Evolutionary conservation across 2,329 filamentous ascomycete species (phyloP).

Genomic region (Pestalotiopsis sp.): DNA sequence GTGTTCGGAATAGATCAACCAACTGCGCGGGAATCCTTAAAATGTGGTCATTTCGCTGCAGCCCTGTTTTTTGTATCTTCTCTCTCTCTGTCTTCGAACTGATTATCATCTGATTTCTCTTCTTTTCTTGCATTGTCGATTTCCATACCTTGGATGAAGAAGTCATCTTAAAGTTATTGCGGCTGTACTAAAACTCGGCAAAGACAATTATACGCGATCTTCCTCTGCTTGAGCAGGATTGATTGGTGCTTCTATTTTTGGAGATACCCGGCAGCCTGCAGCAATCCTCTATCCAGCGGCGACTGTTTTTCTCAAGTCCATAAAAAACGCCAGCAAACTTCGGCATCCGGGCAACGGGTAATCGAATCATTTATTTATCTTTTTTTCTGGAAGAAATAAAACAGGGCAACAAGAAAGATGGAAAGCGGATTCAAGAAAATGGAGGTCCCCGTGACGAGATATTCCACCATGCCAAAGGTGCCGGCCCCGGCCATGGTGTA

Average conservation of each 20-base stretch:
- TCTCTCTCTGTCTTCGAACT: neutral
- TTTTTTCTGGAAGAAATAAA: neutral
- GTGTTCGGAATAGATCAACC: no score
- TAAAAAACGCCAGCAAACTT: neutral
- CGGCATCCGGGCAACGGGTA: neutral
- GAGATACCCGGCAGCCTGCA: neutral
- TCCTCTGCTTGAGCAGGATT: neutral
- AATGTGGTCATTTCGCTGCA: neutral
- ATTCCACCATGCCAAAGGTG: neutral
- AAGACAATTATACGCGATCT: neutral
- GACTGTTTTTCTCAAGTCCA: no score
- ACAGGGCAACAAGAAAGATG: neutral
- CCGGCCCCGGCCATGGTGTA: slow-evolving; percentile 13
- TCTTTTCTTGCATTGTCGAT: neutral
- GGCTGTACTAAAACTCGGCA: neutral
- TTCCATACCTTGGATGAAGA: neutral
- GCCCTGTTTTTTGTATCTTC: neutral
- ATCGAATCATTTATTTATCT: neutral
- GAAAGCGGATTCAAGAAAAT: neutral
- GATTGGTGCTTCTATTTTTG: neutral
- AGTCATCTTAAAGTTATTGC: neutral
- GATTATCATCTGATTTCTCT: neutral
- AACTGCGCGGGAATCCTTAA: neutral
- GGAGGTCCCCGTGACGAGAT: neutral
- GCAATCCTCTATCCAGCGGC: neutral